A percentile compares a stretch with the other conserved stretches of the same genome.
Conservation (phyloP, 495 filamentous ascomycete species). For the Penicillium daleae region DNA sequence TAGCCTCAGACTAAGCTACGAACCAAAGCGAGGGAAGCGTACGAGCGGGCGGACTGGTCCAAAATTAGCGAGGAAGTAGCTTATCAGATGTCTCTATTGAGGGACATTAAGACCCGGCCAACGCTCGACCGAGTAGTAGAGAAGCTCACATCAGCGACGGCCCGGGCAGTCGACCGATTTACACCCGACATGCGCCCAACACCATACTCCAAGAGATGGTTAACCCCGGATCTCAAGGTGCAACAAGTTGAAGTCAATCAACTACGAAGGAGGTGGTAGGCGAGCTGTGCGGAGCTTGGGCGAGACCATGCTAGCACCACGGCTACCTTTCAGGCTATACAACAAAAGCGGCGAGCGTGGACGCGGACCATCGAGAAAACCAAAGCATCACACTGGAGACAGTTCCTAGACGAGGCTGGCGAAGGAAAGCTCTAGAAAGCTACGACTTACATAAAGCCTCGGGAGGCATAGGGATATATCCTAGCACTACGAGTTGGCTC, state of each 20-base stretch:
- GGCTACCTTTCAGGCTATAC: constrained; percentile 15
- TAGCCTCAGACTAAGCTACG: constrained; percentile 7
- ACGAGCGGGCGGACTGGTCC: constrained; percentile 29
- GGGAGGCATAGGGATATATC: constrained; percentile 25
- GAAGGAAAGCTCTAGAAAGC: constrained; percentile 26
- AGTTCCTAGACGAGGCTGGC: constrained; percentile 17
- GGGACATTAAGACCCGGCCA: constrained; percentile 13
- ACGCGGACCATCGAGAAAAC: constrained; percentile 18
- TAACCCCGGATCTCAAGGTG: constrained; percentile 25
- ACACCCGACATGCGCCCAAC: constrained; percentile 18
- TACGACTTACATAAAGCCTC: constrained; percentile 30
- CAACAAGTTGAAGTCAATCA: constrained; percentile 24
- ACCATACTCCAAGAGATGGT: constrained; percentile 34
- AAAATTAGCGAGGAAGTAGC: constrained; percentile 24
- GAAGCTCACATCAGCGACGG: constrained; percentile 18
- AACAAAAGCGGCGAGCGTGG: constrained; percentile 17
- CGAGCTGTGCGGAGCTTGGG: constrained; percentile 18
- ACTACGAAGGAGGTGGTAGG: constrained; percentile 24
- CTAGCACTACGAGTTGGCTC: constrained; percentile 17
- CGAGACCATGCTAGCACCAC: constrained; percentile 7
- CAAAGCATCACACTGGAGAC: constrained; percentile 12
- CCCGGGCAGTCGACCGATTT: constrained; percentile 10
- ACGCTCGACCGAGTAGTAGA: constrained; percentile 17
- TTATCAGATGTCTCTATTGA: constrained; percentile 12
- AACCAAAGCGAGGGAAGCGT: constrained; percentile 23